Base-by-base conservation (phyloP, 2,329 filamentous ascomycete species). In the Fusarium torreyae region DNA sequence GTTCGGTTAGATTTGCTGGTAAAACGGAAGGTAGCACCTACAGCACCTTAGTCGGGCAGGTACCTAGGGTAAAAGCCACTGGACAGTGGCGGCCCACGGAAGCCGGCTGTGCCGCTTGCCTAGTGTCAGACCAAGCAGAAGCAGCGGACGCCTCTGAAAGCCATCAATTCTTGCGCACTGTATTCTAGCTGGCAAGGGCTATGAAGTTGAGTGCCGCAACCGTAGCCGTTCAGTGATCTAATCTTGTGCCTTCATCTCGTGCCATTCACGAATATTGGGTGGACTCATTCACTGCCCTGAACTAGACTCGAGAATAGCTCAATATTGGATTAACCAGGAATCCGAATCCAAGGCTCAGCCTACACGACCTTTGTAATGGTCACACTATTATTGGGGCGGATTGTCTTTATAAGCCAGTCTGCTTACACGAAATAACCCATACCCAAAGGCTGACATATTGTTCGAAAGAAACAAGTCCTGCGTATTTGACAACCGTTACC, bases 101-200 rank as follows among this genome's bases (percentile, higher is more conserved):
- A 66, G 60, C 66, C 55, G 66, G 33, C 61, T 54, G 66, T 45
- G 66, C 67, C 67, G 67, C 63, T 54, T 50, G 57, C 43, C 43
- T 59, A 56, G 57, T 53, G 56, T 38, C 36, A 59, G 42, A 7
- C n/a, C 31, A 48, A 51, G 51, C 11, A 13, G n/a, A 38, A 40
- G 34, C 38, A 22, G 18, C 36, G 17, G 33, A 22, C 33, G n/a
- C 58, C 46, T 51, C 55, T 24, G 20, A 28, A 46, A 68, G 40
- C 48, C 42, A 54, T 53, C 18, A 20, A 50, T 36, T 36, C 26
- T 43, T 8, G 28, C 28, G 43, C 62, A 63, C 67, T 67, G 50
- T 70, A 42, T 59, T 53, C 67, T 18, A 31, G 18, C 43, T 33
- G 17, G 28, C 28, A 10, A 31, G 28, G 13, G 28, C 28, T 31